phyloP scores from a whole-genome alignment of 2,329 filamentous ascomycete genomes.

The Pseudocercospora eumusae region DNA sequence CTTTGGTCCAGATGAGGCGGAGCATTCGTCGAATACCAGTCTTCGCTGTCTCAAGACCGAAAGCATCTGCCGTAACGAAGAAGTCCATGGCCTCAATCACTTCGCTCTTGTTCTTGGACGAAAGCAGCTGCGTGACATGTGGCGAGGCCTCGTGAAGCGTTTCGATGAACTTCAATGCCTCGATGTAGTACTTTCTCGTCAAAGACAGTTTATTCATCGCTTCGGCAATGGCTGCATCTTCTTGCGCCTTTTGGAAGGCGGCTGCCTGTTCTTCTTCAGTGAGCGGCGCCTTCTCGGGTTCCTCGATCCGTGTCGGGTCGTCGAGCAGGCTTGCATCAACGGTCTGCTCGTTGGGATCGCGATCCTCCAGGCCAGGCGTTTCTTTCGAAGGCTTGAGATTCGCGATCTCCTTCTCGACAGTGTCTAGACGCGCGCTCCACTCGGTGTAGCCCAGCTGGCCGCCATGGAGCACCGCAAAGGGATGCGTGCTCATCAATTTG shows the following conservation, averaged over 20 bases:
- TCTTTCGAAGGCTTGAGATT: constrained; percentile 78
- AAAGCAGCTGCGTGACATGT: constrained; percentile 81
- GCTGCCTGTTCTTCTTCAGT: constrained; percentile 75
- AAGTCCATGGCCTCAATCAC: constrained; percentile 99
- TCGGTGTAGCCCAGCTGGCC: constrained; percentile 81
- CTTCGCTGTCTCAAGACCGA: constrained; percentile 92
- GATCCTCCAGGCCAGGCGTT: constrained; percentile 71
- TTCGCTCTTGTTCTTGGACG: constrained; percentile 96
- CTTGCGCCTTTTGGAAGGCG: constrained; percentile 74
- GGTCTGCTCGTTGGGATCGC: constrained; percentile 62
- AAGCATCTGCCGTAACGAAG: constrained; percentile 91
- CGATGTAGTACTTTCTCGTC: constrained; percentile 87
- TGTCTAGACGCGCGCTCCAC: constrained; percentile 79
- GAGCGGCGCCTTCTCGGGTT: constrained; percentile 66
- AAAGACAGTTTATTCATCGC: constrained; percentile 83
- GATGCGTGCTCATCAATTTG: constrained; percentile 87
- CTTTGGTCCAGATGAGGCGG: constrained; percentile 97
- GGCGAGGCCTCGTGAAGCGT: constrained; percentile 80
- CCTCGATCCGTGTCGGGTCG: constrained; percentile 78
- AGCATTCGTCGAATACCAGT: constrained; percentile 93
- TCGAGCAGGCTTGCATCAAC: constrained; percentile 79
- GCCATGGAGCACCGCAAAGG: constrained; percentile 88
- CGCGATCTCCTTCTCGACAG: constrained; percentile 79
- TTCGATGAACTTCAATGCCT: constrained; percentile 91
- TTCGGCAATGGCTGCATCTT: constrained; percentile 86